A percentile compares a stretch with the other conserved stretches of the same genome.
Conservation (phyloP, 73 alveolate genomes). For the Paramecium pentaurelia region DNA sequence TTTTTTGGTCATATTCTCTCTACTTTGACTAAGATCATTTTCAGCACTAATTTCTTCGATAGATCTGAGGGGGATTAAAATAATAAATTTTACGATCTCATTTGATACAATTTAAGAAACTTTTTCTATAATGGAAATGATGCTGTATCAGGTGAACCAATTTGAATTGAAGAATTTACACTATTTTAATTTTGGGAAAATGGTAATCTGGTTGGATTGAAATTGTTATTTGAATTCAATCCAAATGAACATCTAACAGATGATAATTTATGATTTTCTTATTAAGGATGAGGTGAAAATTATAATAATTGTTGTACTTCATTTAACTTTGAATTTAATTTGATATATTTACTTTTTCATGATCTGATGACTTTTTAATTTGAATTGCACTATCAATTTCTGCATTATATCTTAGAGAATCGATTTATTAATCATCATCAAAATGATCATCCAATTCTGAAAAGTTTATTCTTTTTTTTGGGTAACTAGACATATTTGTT, state of each 20-base stretch:
- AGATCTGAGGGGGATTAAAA: background rate
- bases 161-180: background rate
- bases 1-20: background rate
- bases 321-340: background rate
- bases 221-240: background rate
- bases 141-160: background rate
- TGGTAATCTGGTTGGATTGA: background rate
- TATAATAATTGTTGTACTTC: background rate
- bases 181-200: background rate
- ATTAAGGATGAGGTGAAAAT: slow-evolving; percentile 17
- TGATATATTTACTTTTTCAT: background rate
- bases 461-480: background rate
- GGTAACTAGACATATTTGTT: background rate
- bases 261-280: background rate
- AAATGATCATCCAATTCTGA: slow-evolving; percentile 31
- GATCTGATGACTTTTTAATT: background rate
- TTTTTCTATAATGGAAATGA: background rate
- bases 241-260: slow-evolving; percentile 23
- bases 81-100: background rate
- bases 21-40: background rate
- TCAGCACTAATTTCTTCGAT: slow-evolving; percentile 17
- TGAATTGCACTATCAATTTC: slow-evolving; percentile 12
- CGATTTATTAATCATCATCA: background rate
- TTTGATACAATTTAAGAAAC: background rate
- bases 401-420: background rate